phyloP scores from a whole-genome alignment of 2,329 filamentous ascomycete species.

The Botrytis cinerea region DNA sequence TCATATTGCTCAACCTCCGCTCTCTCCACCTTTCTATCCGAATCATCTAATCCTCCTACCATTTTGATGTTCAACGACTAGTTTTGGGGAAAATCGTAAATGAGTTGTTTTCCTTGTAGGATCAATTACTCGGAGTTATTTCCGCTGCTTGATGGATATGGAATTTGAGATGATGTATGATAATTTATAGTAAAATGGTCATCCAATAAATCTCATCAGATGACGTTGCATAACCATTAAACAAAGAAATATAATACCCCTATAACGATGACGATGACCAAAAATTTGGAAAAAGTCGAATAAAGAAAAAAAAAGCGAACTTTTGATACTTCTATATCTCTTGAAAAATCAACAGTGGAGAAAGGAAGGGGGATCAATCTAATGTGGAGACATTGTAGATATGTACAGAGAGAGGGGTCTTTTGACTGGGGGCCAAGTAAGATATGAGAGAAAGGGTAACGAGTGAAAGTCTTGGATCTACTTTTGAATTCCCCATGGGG shows the following conservation, averaged over 20 bases:
- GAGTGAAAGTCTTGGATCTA: not conserved
- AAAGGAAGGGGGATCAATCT: not conserved
- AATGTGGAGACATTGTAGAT: not conserved
- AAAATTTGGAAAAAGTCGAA: not conserved
- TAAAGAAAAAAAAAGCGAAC: slow-evolving; percentile 1
- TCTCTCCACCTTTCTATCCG: slow-evolving; percentile 19
- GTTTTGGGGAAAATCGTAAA: not conserved
- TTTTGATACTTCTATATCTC: slow-evolving; percentile 5
- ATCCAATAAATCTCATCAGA: not conserved
- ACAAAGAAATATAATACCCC: not conserved
- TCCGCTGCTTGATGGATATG: not conserved
- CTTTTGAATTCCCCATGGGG: not conserved
- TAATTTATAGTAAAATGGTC: not conserved
- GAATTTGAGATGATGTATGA: not conserved
- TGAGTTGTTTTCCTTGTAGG: not conserved
- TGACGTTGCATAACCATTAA: not conserved
- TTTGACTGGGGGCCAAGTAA: not conserved
- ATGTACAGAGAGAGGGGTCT: not conserved
- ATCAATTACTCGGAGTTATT: not conserved
- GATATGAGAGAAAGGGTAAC: not conserved
- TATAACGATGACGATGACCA: not conserved
- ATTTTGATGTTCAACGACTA: slow-evolving; percentile 1
- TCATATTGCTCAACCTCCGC: slow-evolving; percentile 16
- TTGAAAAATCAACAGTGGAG: not conserved
- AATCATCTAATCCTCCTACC: slow-evolving; percentile 8